Percentiles rank a stretch among this genome's conserved stretches.
phyloP scores from a whole-genome alignment of 495 filamentous ascomycete species.

The Talaromyces nanjingensis region DNA sequence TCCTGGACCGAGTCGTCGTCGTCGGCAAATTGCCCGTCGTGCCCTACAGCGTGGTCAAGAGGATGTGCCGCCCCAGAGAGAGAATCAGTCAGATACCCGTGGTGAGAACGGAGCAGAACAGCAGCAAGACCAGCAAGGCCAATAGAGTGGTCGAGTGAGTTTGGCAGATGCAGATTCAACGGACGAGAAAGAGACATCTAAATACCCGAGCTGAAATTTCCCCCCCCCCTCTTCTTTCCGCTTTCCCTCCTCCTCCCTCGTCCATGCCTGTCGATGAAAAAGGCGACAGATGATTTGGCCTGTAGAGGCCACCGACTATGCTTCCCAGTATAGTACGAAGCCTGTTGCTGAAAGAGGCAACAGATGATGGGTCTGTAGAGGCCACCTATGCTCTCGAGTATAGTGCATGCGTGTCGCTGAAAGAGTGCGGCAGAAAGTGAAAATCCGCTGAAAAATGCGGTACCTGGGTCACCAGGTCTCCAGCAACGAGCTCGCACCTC shows the following conservation, averaged over 20 bases:
- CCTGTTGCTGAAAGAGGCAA: too few species aligned
- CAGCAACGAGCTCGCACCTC: conserved; percentile 9
- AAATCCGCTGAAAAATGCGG: neutral
- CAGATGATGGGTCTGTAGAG: too few species aligned
- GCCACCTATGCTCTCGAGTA: too few species aligned
- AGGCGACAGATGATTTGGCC: too few species aligned
- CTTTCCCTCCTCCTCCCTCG: too few species aligned
- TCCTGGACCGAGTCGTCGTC: neutral
- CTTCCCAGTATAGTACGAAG: too few species aligned
- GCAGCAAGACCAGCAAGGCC: too few species aligned
- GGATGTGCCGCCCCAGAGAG: neutral
- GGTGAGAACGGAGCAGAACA: neutral
- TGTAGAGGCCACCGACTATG: too few species aligned
- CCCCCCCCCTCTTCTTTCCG: too few species aligned
- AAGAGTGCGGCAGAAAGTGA: neutral
- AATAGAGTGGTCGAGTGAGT: too few species aligned
- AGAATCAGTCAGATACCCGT: neutral
- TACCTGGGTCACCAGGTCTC: neutral
- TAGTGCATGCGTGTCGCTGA: neutral
- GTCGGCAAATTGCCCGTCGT: neutral
- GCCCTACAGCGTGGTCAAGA: neutral
- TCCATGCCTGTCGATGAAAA: too few species aligned
- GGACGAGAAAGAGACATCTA: neutral
- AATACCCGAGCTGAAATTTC: neutral
- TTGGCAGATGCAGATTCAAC: neutral